Conservation (phyloP, 345 rosid genomes). For the Euclidium syriacum region DNA sequence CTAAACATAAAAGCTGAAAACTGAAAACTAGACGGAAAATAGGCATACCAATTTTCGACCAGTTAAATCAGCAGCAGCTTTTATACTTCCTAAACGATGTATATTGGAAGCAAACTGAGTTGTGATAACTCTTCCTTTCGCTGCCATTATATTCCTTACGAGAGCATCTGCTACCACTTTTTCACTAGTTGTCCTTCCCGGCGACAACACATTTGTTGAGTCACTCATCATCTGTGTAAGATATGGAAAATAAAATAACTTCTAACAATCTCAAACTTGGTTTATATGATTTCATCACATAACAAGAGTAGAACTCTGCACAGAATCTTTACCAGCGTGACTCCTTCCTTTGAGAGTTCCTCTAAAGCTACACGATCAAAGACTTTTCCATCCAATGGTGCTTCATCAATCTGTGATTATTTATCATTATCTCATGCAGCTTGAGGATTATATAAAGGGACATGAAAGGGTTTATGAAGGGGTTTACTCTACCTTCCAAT, state of each 20-base stretch:
- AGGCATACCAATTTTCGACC: slow-evolving; percentile 80
- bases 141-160: slow-evolving; percentile 65
- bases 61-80: slow-evolving; percentile 92
- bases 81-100: slow-evolving; percentile 95
- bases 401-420: slow-evolving; percentile 88
- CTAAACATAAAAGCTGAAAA: background rate
- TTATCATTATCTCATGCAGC: slow-evolving; percentile 26
- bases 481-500: slow-evolving; percentile 77
- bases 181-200: slow-evolving; percentile 94
- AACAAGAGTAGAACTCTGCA: background rate
- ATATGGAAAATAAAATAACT: no score
- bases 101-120: slow-evolving; percentile 98
- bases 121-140: slow-evolving; percentile 90
- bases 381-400: slow-evolving; percentile 82
- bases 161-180: slow-evolving; percentile 79
- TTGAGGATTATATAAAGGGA: slow-evolving; percentile 4
- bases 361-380: slow-evolving; percentile 86
- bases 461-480: background rate
- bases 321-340: slow-evolving; percentile 63
- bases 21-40: background rate
- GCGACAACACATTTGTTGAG: slow-evolving; percentile 91
- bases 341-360: slow-evolving; percentile 96
- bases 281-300: slow-evolving; percentile 5
- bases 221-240: slow-evolving; percentile 93
- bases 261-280: background rate